Base-by-base conservation (phyloP, 1,284 basidiomycete species). In the Farysia itapuensis region DNA sequence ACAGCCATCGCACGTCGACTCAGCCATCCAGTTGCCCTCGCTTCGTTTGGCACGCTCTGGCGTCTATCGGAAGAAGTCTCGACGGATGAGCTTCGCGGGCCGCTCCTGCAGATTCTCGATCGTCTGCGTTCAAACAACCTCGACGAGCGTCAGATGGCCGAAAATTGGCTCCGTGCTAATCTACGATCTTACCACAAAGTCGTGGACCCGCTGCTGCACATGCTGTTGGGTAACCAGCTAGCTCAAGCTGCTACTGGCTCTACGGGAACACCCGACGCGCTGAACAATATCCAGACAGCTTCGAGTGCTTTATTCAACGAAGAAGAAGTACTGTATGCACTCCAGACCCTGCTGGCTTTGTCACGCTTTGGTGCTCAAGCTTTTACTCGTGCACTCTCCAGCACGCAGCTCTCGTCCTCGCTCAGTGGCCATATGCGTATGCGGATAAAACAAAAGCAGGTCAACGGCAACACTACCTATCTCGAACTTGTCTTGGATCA, bases 1-100 rank as follows among this genome's bases (percentile, higher is more conserved):
- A 49, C 57, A 1, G 49, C 57, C 5, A 39, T 73, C 23, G 50
- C 51, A 7, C 32, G 47, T 35, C 46, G 45, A 18, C 45, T 74
- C 4, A 35, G 36, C 8, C 11, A 11, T 11, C 11, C 8, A 8
- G 18, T 33, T 8, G 84, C 86, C 0, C 88, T 87, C 72, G 87
- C 91, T 59, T 88, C 88, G 0, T 95, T 98, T 74, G 92, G 94
- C 1, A 85, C 90, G 1, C 80, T 97, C 5, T 98, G 94, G 94
- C 83, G 90, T 47, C 78, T 92, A 48, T 88, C 86, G 38, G 89
- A 91, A 88, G 56, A 68, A 81, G 68, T 49, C 5, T 39, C 46
- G 16, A 56, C 48, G 1, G 46, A 53, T 23, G 51, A 57, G 36
- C 39, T 67, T 11, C 37, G 34, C 18, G 47, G 87, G 0, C 93